Evolutionary conservation across 148 eudicot species (phyloP), one percentile per base, ranked within the genome.

Genomic region (Vaccinium darrowii): DNA sequence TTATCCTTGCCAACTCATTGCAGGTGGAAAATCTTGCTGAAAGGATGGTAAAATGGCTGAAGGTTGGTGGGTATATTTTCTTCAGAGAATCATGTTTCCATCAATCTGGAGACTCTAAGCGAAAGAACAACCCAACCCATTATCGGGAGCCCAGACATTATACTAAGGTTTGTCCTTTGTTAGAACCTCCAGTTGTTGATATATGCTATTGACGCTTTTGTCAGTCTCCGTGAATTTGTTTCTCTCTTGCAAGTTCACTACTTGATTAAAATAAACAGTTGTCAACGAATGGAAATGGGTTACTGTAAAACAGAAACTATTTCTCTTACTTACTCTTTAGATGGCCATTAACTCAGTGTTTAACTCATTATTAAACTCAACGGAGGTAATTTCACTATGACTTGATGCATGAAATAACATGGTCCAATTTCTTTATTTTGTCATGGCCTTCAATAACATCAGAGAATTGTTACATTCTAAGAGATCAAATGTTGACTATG

Each of bases 11-110:
- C 49, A 63, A 51, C 79, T 65, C 33, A 52, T 86, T 87, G 57
- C 89, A 97, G 99, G 98, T 97, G 75, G 94, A 94, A 85, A 69
- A 90, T 83, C 89, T 97, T 89, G 97, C 84, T 30, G 88, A 88
- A 80, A 92, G 92, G 90, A 88, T 97, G 93, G 90, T 94, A 81
- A 92, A 89, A 88, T 97, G 99, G 99, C 85, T 97, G 86, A 97
- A 94, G 89, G 93, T 92, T 78, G 98, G 99, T 49, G 99, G 99
- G 21, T 89, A 81, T 85, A 94, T 97, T 53, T 95, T 95, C 88
- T 97, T 97, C 90, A 91, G 99, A 82, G 99, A 97, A 81, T 97
- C 99, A 47, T 97, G 99, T 81, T 97, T 97, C 88, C 99, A 97
- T 88, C 99, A 93, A 87, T 97, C 99, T 79, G 99, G 99, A 50